A percentile compares a stretch with the other conserved stretches of the same genome.
Conservation (phyloP, 495 filamentous ascomycete genomes). For the Amorphotheca resinae region DNA sequence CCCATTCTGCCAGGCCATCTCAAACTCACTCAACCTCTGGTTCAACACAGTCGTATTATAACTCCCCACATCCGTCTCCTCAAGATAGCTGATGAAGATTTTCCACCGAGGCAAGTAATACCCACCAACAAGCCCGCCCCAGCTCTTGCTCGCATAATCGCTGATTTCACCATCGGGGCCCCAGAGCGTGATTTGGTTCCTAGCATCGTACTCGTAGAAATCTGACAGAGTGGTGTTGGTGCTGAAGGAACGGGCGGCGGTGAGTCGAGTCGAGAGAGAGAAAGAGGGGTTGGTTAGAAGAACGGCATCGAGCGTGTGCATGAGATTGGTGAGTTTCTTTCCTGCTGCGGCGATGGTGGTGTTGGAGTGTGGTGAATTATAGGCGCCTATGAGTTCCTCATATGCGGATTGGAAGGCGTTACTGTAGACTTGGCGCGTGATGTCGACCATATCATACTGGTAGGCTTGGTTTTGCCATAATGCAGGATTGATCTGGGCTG, state of each 20-base stretch:
- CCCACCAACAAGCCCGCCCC: slow-evolving; percentile 34
- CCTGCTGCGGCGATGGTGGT: slow-evolving; percentile 18
- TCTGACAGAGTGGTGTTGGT: slow-evolving; percentile 22
- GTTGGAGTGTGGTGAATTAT: slow-evolving; percentile 20
- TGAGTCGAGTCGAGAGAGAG: slow-evolving; percentile 32
- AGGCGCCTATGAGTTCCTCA: slow-evolving; percentile 24
- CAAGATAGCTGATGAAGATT: slow-evolving; percentile 34
- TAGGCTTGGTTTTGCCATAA: slow-evolving; percentile 36
- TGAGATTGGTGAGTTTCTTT: slow-evolving; percentile 23
- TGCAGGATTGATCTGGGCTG: slow-evolving; percentile 19
- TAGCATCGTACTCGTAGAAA: slow-evolving; percentile 38
- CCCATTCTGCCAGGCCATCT: slow-evolving; percentile 27
- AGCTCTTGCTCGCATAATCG: slow-evolving; percentile 39
- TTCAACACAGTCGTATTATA: slow-evolving; percentile 28
- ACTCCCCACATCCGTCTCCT: slow-evolving; percentile 18
- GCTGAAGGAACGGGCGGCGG: slow-evolving; percentile 26
- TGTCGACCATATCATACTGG: slow-evolving; percentile 37
- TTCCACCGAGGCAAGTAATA: slow-evolving; percentile 40
- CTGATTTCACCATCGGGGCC: slow-evolving; percentile 36
- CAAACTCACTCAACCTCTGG: slow-evolving; percentile 25
- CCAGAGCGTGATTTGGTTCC: slow-evolving; percentile 43
- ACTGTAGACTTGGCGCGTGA: slow-evolving; percentile 37
- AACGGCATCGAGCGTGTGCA: slow-evolving; percentile 31
- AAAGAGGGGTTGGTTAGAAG: slow-evolving; percentile 35
- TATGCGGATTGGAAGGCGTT: slow-evolving; percentile 36